Evolutionary conservation across 768 basidiomycete species (phyloP).

Genomic region (Leccinum arenicola): DNA sequence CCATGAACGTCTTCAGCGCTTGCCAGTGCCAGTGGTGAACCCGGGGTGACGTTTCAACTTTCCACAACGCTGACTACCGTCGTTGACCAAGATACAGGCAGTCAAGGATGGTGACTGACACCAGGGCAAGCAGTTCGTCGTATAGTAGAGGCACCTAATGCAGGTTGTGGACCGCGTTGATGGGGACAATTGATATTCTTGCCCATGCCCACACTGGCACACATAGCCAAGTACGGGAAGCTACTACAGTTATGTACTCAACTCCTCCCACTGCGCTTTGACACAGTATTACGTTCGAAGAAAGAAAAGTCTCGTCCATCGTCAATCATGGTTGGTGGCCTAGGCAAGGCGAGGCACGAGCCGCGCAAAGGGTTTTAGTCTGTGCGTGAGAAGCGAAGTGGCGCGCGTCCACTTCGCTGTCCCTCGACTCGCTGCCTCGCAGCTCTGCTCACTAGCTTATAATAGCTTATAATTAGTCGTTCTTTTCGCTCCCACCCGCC

Average conservation of each 20-base stretch:
- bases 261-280: neutral
- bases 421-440: too few relatives aligned
- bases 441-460: too few relatives aligned
- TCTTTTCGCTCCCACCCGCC: too few relatives aligned
- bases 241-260: neutral
- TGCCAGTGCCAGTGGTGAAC: slow-evolving; percentile 5
- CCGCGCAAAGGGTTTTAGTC: too few relatives aligned
- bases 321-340: too few relatives aligned
- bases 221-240: neutral
- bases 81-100: neutral
- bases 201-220: neutral
- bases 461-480: too few relatives aligned
- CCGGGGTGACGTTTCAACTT: slow-evolving; percentile 6
- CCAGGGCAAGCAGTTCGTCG: slow-evolving; percentile 7
- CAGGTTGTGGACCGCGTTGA: slow-evolving; percentile 11
- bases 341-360: too few relatives aligned
- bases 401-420: too few relatives aligned
- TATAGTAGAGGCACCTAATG: slow-evolving; percentile 5
- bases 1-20: slow-evolving; percentile 23
- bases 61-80: slow-evolving; percentile 5
- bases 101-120: slow-evolving; percentile 1
- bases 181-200: neutral
- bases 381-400: too few relatives aligned
- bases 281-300: neutral
- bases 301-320: neutral